Evolutionary conservation across 1,284 basidiomycete species (phyloP), one percentile per base, ranked within the genome.

Genomic region (Heterobasidion annosum): DNA sequence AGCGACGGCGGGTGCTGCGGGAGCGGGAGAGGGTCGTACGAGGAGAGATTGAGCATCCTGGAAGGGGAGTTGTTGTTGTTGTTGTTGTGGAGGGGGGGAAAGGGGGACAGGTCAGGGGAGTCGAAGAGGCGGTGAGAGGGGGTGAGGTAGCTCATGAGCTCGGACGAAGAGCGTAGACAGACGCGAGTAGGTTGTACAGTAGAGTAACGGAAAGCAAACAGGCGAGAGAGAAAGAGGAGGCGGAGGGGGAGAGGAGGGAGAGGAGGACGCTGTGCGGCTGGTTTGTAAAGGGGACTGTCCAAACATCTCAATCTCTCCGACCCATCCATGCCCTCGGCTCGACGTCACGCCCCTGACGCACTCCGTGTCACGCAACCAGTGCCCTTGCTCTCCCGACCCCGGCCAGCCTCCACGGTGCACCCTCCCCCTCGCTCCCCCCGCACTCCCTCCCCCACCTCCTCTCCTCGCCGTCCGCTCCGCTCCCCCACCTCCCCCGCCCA

Each of bases 81-180:
- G 48, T 34, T 35, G 34, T 52, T 18, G 40, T 44, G 50, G 40
- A 35, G 44, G 32, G 44, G 34, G 50, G 37, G 61, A 61, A 65
- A 60, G 63, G 63, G 64, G 66, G 64, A 61, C 50, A 50, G 52
- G 54, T 50, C 47, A 35, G 48, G 48, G 48, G 40, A 34, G 58
- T 54, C 40, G 34, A 49, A 51, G 40, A 51, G 52, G 54, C 54
- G 55, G 59, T 53, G 61, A 19, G 46, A 48, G n/a, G 46, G 19
- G 54, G 48, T 2, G 44, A 46, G 1, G 50, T 43, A 53, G 44
- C 43, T 53, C 51, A 53, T 53, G 44, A 8, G 51, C 10, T n/a
- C 3, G 3, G 0, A 48, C 1, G 51, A 25, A 10, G 44, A 33
- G 13, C 25, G 6, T 15, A n/a, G 42, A 15, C 15, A 2, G 16